Evolutionary conservation across 495 filamentous ascomycete genomes (phyloP).

Genomic region (Penicillium subrubescens): DNA sequence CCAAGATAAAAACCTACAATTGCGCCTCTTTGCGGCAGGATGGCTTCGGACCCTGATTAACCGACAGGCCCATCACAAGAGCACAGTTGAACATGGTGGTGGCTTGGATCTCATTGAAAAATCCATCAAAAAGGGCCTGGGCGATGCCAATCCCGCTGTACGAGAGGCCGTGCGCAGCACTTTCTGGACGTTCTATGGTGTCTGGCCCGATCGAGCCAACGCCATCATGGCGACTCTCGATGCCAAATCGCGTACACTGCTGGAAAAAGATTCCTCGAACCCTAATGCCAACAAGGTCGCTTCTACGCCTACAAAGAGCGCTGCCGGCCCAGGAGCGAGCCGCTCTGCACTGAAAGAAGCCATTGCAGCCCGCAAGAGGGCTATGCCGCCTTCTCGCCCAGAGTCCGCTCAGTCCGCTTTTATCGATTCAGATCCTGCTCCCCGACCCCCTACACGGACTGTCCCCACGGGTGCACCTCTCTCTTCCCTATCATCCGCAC

Average conservation of each 20-base stretch:
- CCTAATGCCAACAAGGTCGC: slow-evolving; percentile 61
- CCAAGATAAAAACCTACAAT: slow-evolving; percentile 89
- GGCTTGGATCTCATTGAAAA: slow-evolving; percentile 83
- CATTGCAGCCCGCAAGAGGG: slow-evolving; percentile 81
- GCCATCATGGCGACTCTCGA: slow-evolving; percentile 75
- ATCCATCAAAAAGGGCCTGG: slow-evolving; percentile 80
- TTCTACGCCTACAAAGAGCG: slow-evolving; percentile 45
- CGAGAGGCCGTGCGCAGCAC: slow-evolving; percentile 79
- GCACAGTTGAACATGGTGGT: slow-evolving; percentile 78
- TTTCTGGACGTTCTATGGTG: slow-evolving; percentile 76
- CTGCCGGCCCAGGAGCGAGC: slow-evolving; percentile 44
- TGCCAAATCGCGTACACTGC: slow-evolving; percentile 65
- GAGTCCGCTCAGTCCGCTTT: slow-evolving; percentile 69
- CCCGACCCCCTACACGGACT: slow-evolving; percentile 32
- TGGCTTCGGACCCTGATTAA: slow-evolving; percentile 84
- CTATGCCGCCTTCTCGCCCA: slow-evolving; percentile 68
- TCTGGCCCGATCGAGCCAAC: slow-evolving; percentile 80
- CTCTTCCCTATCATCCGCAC: slow-evolving; percentile 59
- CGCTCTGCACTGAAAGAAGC: slow-evolving; percentile 70
- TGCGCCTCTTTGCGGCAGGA: slow-evolving; percentile 72
- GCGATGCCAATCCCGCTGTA: slow-evolving; percentile 84
- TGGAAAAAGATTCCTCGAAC: slow-evolving; percentile 80
- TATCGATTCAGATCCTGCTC: slow-evolving; percentile 45
- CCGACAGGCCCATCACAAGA: slow-evolving; percentile 77
- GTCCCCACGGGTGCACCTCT: slow-evolving; percentile 36